A percentile compares a stretch with the other conserved stretches of the same genome.
These are phyloP conservation scores for Nakaseomyces kungkrabaensis DNA, from an alignment of 1,139 yeast species.

Conservation along the genomic window DNA sequence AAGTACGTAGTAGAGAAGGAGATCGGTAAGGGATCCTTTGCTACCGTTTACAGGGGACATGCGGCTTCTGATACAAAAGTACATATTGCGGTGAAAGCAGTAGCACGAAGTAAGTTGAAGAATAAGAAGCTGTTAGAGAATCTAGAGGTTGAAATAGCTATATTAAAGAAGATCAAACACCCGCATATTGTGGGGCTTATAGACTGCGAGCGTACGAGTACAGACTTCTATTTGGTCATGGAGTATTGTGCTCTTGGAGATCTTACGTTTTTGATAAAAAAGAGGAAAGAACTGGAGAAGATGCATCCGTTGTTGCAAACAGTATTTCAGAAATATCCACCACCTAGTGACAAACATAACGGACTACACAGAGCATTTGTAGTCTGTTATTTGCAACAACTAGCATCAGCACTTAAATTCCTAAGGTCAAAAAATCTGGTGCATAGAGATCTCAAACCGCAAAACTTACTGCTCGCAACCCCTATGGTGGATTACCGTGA, in stretches of 20 bases:
- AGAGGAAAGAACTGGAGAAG: slow-evolving; percentile 57
- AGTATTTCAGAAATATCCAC: slow-evolving; percentile 71
- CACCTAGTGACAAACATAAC: slow-evolving; percentile 57
- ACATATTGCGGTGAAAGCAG: slow-evolving; percentile 68
- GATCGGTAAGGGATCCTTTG: slow-evolving; percentile 92
- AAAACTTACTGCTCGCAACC: slow-evolving; percentile 74
- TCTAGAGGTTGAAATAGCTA: slow-evolving; percentile 81
- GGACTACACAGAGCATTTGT: slow-evolving; percentile 76
- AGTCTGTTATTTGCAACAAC: slow-evolving; percentile 75
- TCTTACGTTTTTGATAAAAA: slow-evolving; percentile 73
- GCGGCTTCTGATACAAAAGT: slow-evolving; percentile 23
- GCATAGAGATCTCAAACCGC: slow-evolving; percentile 92
- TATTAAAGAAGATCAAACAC: slow-evolving; percentile 75
- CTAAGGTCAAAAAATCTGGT: slow-evolving; percentile 75
- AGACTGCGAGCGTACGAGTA: slow-evolving; percentile 69
- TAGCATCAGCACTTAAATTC: slow-evolving; percentile 75
- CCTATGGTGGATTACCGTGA: slow-evolving; percentile 48
- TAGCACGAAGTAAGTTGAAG: slow-evolving; percentile 69
- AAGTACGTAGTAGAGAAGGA: slow-evolving; percentile 35
- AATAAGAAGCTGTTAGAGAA: slow-evolving; percentile 81
- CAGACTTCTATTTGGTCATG: slow-evolving; percentile 88
- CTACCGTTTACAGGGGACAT: slow-evolving; percentile 75
- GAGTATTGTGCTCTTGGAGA: slow-evolving; percentile 96
- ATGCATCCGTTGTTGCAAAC: slow-evolving; percentile 75
- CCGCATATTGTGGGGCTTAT: slow-evolving; percentile 84